Percentiles rank a stretch among this genome's conserved stretches.
phyloP scores from a whole-genome alignment of 1,284 basidiomycete genomes.

The Hemileia vastatrix region DNA sequence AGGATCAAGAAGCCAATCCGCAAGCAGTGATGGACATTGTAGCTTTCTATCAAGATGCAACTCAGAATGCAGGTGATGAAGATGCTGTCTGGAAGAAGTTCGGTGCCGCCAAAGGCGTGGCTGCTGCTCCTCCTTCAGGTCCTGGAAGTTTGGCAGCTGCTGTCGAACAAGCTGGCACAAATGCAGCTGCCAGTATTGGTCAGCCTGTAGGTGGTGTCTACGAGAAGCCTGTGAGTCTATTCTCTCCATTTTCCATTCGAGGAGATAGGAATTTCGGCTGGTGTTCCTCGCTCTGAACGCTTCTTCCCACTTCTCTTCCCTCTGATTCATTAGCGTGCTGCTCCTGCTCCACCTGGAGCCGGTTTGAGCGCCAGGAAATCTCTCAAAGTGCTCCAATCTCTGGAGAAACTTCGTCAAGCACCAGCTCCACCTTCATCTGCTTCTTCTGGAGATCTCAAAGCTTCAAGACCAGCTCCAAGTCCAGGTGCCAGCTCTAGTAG shows the following conservation, averaged over 20 bases:
- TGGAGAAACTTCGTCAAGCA: slow-evolving; percentile 9
- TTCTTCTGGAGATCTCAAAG: slow-evolving; percentile 30
- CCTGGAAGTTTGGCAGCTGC: slow-evolving; percentile 22
- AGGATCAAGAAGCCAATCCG: slow-evolving; percentile 94
- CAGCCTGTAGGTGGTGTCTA: slow-evolving; percentile 23
- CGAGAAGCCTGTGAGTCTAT: slow-evolving; percentile 21
- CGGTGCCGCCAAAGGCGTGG: slow-evolving; percentile 29
- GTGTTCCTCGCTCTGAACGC: not conserved
- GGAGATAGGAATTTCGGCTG: not conserved
- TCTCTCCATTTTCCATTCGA: not conserved
- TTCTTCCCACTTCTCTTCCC: not conserved
- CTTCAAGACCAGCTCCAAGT: slow-evolving; percentile 35
- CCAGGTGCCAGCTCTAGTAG: slow-evolving; percentile 37
- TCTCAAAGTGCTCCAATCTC: slow-evolving; percentile 6
- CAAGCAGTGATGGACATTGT: slow-evolving; percentile 98
- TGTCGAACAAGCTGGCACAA: slow-evolving; percentile 2
- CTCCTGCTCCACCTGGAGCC: slow-evolving; percentile 28
- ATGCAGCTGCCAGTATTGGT: slow-evolving; percentile 14
- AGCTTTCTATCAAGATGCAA: slow-evolving; percentile 77
- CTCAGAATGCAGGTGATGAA: slow-evolving; percentile 38
- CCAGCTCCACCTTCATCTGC: slow-evolving; percentile 28
- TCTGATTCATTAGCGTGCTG: slow-evolving; percentile 23
- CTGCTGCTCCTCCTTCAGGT: slow-evolving; percentile 7
- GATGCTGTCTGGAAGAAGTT: slow-evolving; percentile 46
- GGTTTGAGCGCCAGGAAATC: not conserved